Evolutionary conservation across 2,329 filamentous ascomycete genomes (phyloP).

Genomic region (Talaromyces sp.): DNA sequence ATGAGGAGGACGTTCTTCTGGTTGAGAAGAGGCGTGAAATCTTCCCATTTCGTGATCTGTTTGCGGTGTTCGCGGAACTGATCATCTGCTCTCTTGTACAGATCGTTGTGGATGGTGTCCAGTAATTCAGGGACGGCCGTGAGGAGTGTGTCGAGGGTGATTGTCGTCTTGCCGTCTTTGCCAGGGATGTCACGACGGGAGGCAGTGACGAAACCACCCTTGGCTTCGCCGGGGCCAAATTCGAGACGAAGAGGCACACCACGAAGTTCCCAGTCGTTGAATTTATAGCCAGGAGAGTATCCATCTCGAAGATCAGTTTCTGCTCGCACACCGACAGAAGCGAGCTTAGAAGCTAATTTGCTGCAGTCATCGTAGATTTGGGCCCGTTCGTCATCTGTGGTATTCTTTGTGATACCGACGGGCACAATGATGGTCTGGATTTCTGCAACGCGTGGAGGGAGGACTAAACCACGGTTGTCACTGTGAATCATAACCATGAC

Average conservation of each 20-base stretch:
- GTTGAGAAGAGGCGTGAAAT: constrained; percentile 86
- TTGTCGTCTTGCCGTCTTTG: constrained; percentile 67
- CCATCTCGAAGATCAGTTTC: constrained; percentile 82
- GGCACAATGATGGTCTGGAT: constrained; percentile 83
- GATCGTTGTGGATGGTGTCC: constrained; percentile 81
- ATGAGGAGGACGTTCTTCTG: constrained; percentile 89
- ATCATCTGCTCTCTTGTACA: constrained; percentile 70
- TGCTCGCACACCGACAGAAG: constrained; percentile 67
- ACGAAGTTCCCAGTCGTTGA: constrained; percentile 97
- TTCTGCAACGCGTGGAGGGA: constrained; percentile 85
- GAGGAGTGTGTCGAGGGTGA: constrained; percentile 67
- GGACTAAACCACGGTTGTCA: constrained; percentile 89
- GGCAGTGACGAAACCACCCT: constrained; percentile 75
- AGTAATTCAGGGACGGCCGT: constrained; percentile 74
- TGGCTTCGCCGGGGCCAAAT: constrained; percentile 90
- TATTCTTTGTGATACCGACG: constrained; percentile 88
- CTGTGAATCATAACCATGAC: constrained; percentile 99
- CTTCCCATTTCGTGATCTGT: constrained; percentile 77
- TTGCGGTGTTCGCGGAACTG: constrained; percentile 77
- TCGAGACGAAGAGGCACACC: constrained; percentile 91
- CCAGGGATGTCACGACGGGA: constrained; percentile 73
- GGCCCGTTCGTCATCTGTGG: constrained; percentile 69
- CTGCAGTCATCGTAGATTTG: constrained; percentile 72
- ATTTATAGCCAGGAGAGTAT: constrained; percentile 94
- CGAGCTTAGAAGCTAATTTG: constrained; percentile 63